phyloP scores from a whole-genome alignment of 176 grass and related monocot genomes.

The Zizania latifolia region DNA sequence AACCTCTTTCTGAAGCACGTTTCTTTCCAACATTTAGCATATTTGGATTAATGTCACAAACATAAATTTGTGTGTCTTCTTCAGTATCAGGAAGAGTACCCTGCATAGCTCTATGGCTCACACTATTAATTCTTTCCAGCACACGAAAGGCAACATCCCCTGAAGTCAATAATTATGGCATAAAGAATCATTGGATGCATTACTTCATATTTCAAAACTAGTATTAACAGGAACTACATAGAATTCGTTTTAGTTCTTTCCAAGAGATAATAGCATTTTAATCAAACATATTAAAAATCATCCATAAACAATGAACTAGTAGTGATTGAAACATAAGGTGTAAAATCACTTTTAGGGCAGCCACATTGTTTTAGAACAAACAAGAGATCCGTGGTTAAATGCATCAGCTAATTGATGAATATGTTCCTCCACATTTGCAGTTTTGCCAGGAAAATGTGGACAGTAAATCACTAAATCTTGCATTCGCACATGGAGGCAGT shows the following conservation, averaged over 20 bases:
- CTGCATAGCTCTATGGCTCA: slow-evolving; percentile 49
- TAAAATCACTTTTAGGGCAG: neutral
- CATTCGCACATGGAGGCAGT: neutral
- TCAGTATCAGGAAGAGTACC: slow-evolving; percentile 48
- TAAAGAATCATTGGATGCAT: neutral
- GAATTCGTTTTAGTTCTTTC: neutral
- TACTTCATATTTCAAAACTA: neutral
- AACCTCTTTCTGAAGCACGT: slow-evolving; percentile 73
- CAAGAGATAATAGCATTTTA: neutral
- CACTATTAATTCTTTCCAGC: slow-evolving; percentile 69
- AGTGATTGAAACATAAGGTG: neutral
- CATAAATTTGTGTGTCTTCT: slow-evolving; percentile 80
- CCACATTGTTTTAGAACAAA: neutral
- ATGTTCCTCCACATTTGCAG: neutral
- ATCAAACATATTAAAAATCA: neutral
- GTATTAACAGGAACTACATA: neutral
- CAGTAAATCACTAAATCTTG: neutral
- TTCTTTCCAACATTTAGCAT: slow-evolving; percentile 92
- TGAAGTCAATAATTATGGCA: slow-evolving; percentile 24
- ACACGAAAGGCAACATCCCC: slow-evolving; percentile 89
- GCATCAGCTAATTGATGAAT: neutral
- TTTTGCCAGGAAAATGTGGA: neutral
- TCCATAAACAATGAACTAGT: neutral
- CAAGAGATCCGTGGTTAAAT: neutral
- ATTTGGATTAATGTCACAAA: slow-evolving; percentile 92